Percentiles rank a stretch among this genome's conserved stretches.
phyloP scores from a whole-genome alignment of 2,329 filamentous ascomycete genomes.

The Aspergillus fumigatiaffinis region DNA sequence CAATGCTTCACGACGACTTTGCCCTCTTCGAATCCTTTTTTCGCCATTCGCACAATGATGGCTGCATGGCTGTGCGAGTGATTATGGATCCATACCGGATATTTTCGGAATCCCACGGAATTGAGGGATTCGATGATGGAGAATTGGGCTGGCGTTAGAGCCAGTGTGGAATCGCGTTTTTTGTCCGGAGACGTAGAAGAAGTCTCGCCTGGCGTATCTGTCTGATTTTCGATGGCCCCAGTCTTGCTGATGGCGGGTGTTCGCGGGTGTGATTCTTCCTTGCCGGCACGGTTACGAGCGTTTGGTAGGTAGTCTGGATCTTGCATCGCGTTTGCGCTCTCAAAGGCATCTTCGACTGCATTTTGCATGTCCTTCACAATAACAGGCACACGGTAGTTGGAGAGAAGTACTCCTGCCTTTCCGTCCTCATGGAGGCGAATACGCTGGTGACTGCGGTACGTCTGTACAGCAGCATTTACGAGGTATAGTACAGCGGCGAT shows the following conservation, averaged over 20 bases:
- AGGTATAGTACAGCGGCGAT: constrained; percentile 69
- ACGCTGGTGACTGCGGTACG: constrained; percentile 66
- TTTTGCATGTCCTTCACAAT: constrained; percentile 71
- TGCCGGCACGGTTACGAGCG: constrained; percentile 41
- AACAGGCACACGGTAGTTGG: constrained; percentile 71
- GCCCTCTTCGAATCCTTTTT: constrained; percentile 72
- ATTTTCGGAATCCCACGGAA: constrained; percentile 55
- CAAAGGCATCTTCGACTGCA: constrained; percentile 73
- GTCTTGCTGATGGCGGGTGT: neutral
- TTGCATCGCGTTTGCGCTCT: constrained; percentile 65
- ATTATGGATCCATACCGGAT: constrained; percentile 55
- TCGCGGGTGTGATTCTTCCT: constrained; percentile 7
- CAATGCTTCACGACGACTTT: constrained; percentile 75
- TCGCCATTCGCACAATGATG: constrained; percentile 71
- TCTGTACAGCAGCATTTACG: constrained; percentile 72
- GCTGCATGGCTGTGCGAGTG: constrained; percentile 81
- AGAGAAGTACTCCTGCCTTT: constrained; percentile 62
- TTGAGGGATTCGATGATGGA: constrained; percentile 77
- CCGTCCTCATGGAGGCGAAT: constrained; percentile 73
- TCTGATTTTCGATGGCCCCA: constrained; percentile 1
- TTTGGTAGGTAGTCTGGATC: constrained; percentile 66
- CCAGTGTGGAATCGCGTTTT: constrained; percentile 61
- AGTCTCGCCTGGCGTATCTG: neutral
- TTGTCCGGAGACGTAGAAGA: neutral
- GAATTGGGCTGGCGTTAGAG: constrained; percentile 76